Evolutionary conservation across 1,284 basidiomycete genomes (phyloP).

Genomic region (Pyrrhoderma noxium): DNA sequence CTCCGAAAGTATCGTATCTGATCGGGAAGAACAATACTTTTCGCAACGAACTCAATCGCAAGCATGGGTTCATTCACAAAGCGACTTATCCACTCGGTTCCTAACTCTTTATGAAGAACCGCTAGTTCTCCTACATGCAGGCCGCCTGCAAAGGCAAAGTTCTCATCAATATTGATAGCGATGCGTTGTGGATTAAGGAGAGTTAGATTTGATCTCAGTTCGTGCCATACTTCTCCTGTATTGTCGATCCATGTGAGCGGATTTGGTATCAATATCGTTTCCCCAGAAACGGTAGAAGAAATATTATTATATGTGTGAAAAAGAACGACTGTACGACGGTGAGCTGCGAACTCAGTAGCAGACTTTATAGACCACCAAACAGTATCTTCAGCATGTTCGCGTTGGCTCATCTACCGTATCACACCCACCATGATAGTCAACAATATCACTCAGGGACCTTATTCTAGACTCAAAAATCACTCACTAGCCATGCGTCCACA

Average conservation of each 20-base stretch:
- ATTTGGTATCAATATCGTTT: conserved; percentile 26
- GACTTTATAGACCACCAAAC: conserved; percentile 46
- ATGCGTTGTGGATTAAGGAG: conserved; percentile 36
- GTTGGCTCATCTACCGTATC: conserved; percentile 34
- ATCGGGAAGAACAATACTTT: conserved; percentile 31
- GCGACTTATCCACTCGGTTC: conserved; percentile 33
- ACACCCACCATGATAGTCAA: background rate
- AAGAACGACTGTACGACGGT: conserved; percentile 42
- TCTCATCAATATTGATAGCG: conserved; percentile 39
- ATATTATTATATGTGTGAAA: conserved; percentile 43
- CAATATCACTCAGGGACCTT: background rate
- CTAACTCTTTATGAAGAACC: conserved; percentile 33
- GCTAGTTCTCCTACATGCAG: conserved; percentile 43
- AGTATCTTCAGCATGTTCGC: conserved; percentile 49
- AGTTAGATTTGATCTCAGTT: conserved; percentile 31
- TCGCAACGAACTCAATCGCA: conserved; percentile 43
- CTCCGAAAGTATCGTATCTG: conserved; percentile 37
- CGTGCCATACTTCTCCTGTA: conserved; percentile 42
- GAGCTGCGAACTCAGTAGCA: conserved; percentile 41
- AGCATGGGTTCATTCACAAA: conserved; percentile 39
- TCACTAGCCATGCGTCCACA: conserved; percentile 39
- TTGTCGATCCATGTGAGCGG: conserved; percentile 46
- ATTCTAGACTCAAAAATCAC: conserved; percentile 17
- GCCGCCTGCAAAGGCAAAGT: conserved; percentile 44
- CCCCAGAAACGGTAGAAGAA: conserved; percentile 27